Base-by-base conservation (phyloP, 768 basidiomycete genomes). In the Megacollybia marginata region DNA sequence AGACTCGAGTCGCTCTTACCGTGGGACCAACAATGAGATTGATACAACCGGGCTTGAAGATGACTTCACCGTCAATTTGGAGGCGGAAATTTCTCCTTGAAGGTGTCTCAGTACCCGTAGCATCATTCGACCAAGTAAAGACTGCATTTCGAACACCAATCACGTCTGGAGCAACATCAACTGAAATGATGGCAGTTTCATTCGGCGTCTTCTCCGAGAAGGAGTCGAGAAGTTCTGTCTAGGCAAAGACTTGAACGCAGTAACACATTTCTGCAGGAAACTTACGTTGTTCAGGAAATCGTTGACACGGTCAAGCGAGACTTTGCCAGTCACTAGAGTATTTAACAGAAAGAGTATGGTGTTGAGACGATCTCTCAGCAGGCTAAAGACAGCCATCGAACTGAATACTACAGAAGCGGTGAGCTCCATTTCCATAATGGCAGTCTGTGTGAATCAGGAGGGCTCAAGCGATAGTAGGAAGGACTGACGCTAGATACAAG, bases 81-180 rank as follows among this genome's bases (percentile, higher is more conserved):
- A 86, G 70, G 15, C 62, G 60, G 61, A 81, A 84, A 40, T 62
- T 70, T 23, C 79, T 69, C 33, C 68, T 62, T 9, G 69, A 70
- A 2, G 74, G 71, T 2, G 76, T 75, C 23, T 63, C n/a, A 3
- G 58, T 52, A 50, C 63, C 65, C 44, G 65, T 64, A 31, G 57
- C 52, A 35, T 68, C 70, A 33, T 61, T 61, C 1, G 74, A 67
- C 84, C 84, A 87, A 0, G 73, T 64, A 57, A 85, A 87, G 1
- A 62, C 61, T 0, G 80, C 76, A 51, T 82, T 65, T 11, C 69
- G 65, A 54, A 83, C 76, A 3, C 80, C 80, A 46, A 83, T 72
- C 23, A 28, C 23, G 23, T 28, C 6, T 28, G 23, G 23, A 1
- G 60, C 63, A 28, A 6, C 23, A 28, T 28, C 23, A 6, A 6